Percentiles rank a stretch among this genome's conserved stretches.
Conservation (phyloP, 2,329 filamentous ascomycete genomes). For the Harringtonia lauricola region DNA sequence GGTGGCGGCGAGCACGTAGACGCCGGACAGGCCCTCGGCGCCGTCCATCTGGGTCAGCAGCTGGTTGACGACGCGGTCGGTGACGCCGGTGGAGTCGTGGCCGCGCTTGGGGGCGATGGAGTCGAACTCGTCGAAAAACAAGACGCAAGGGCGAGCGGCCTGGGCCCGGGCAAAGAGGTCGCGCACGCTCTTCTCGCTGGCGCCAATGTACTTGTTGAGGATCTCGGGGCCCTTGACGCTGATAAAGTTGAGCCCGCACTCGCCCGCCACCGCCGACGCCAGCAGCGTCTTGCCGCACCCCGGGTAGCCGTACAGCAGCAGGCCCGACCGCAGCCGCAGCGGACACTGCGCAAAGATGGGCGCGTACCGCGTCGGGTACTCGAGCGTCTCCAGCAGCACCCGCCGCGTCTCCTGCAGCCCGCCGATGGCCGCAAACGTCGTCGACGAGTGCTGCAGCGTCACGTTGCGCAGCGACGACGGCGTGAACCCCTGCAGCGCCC, state of each 20-base stretch:
- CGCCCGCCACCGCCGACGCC: slow-evolving; percentile 91
- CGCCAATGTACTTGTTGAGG: slow-evolving; percentile 97
- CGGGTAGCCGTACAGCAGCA: slow-evolving; percentile 88
- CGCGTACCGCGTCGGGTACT: slow-evolving; percentile 96
- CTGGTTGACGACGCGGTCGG: slow-evolving; percentile 95
- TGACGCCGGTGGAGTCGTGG: slow-evolving; percentile 96
- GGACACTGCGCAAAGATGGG: slow-evolving; percentile 96
- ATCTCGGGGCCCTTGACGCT: slow-evolving; percentile 97
- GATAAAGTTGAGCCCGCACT: slow-evolving; percentile 97
- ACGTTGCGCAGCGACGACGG: slow-evolving; percentile 92
- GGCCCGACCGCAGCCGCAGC: slow-evolving; percentile 81
- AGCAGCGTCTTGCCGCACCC: slow-evolving; percentile 95
- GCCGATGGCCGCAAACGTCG: slow-evolving; percentile 85
- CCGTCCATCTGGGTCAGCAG: slow-evolving; percentile 98
- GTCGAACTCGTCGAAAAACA: slow-evolving; percentile 99
- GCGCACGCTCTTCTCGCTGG: slow-evolving; percentile 89
- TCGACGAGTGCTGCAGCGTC: slow-evolving; percentile 83
- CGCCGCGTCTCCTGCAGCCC: slow-evolving; percentile 78
- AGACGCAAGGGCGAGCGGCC: slow-evolving; percentile 81
- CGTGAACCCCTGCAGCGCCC: slow-evolving; percentile 82
- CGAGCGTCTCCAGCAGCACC: slow-evolving; percentile 85
- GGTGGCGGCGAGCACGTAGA: slow-evolving; percentile 93
- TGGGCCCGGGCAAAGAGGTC: slow-evolving; percentile 90
- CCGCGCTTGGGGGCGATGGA: slow-evolving; percentile 94
- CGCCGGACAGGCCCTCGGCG: slow-evolving; percentile 85